Conservation (phyloP, 352 stramenopile genomes). For the Phytophthora pinifolia region DNA sequence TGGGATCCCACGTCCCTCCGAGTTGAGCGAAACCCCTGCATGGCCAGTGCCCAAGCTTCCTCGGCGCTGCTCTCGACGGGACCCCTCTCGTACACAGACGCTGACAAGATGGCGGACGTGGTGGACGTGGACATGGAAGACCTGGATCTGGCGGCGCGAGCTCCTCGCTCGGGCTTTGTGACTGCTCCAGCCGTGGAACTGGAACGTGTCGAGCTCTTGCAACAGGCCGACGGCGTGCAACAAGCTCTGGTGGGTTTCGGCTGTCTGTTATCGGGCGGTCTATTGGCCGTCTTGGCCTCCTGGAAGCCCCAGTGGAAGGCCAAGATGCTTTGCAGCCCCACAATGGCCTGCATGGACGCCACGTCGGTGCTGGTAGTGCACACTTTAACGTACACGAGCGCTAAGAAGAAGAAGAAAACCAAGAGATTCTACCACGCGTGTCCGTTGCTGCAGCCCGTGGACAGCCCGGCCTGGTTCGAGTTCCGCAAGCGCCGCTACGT, state of each 20-base stretch:
- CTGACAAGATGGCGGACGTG: constrained; percentile 8
- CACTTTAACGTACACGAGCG: constrained; percentile 17
- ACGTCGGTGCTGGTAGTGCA: constrained; percentile 53
- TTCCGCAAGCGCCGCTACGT: constrained; percentile 73
- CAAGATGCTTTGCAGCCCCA: constrained; percentile 46
- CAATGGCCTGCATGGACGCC: constrained; percentile 42
- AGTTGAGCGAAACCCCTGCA: constrained; percentile 24
- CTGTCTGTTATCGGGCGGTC: constrained; percentile 42
- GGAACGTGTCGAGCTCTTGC: constrained; percentile 44
- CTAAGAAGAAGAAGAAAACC: constrained; percentile 22
- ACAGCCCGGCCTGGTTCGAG: constrained; percentile 56
- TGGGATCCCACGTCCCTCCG: constrained; percentile 7
- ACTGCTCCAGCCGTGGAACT: constrained; percentile 34
- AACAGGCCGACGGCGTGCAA: constrained; percentile 33
- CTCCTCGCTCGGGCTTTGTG: constrained; percentile 32
- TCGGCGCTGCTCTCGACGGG: constrained; percentile 13
- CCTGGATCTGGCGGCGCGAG: constrained; percentile 27
- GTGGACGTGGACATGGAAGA: constrained; percentile 30
- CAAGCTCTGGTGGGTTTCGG: constrained; percentile 41
- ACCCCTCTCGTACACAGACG: constrained; percentile 16
- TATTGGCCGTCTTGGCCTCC: constrained; percentile 41
- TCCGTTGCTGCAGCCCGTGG: constrained; percentile 26
- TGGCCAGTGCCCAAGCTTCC: constrained; percentile 17
- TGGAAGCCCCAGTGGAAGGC: constrained; percentile 68
- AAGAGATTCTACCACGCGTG: constrained; percentile 53